Percentiles rank a stretch among this genome's conserved stretches.
Evolutionary conservation across 768 basidiomycete species (phyloP).

Genomic region (Atractiella rhizophila): DNA sequence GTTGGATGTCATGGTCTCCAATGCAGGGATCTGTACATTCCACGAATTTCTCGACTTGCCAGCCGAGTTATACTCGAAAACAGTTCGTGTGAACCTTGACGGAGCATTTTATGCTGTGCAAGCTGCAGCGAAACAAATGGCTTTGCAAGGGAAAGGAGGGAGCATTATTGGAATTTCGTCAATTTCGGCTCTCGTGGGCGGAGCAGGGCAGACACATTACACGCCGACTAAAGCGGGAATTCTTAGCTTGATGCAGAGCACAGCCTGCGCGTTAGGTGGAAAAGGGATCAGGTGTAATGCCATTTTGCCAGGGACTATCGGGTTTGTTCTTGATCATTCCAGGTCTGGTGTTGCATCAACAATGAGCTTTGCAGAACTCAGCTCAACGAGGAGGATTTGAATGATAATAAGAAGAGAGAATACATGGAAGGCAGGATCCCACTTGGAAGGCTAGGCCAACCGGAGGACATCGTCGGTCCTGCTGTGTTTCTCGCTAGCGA

Average conservation of each 20-base stretch:
- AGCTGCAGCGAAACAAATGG: constrained; percentile 48
- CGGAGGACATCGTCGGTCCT: constrained; percentile 48
- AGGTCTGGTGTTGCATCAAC: neutral
- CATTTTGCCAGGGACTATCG: constrained; percentile 11
- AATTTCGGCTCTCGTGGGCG: constrained; percentile 56
- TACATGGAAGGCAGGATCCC: constrained; percentile 40
- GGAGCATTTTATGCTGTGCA: constrained; percentile 30
- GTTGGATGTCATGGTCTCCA: constrained; percentile 35
- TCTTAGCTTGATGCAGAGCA: constrained; percentile 52
- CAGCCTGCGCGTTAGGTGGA: constrained; percentile 50
- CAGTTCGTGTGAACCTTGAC: constrained; percentile 46
- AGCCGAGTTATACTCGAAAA: constrained; percentile 35
- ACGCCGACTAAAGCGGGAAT: constrained; percentile 59
- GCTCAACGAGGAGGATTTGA: constrained; percentile 51
- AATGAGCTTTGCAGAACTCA: constrained; percentile 42
- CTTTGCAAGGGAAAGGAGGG: constrained; percentile 43
- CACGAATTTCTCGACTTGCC: constrained; percentile 48
- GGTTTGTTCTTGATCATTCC: neutral
- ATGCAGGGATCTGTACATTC: constrained; percentile 51
- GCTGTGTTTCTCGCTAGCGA: constrained; percentile 49
- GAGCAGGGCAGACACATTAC: constrained; percentile 48
- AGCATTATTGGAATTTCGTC: constrained; percentile 50
- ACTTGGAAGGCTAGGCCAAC: constrained; percentile 41
- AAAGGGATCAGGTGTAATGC: constrained; percentile 38
- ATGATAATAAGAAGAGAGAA: constrained; percentile 33